Percentiles rank a stretch among this genome's conserved stretches.
These are phyloP conservation scores for Wickerhamomyces sp. DNA, from an alignment of 1,139 yeast species.

Conservation along the genomic window DNA sequence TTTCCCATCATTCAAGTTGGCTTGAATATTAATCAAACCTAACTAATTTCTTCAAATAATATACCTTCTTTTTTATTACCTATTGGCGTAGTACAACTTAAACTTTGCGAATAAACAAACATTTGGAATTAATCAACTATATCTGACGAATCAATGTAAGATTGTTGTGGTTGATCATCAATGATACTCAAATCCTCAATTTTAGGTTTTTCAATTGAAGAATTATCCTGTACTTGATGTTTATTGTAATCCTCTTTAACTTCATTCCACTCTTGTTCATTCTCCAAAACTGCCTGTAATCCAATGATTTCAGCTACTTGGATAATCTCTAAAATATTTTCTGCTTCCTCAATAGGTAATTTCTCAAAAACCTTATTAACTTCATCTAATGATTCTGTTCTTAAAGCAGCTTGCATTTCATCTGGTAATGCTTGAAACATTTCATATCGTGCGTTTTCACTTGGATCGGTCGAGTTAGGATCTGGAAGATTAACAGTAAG, in stretches of 20 bases:
- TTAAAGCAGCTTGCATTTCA: constrained; percentile 72
- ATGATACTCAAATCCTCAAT: constrained; percentile 20
- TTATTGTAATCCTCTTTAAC: constrained; percentile 40
- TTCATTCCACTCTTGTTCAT: constrained; percentile 62
- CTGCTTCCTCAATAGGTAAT: constrained; percentile 79
- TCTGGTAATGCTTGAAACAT: constrained; percentile 54
- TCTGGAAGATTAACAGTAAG: constrained; percentile 71
- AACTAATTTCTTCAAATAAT: too few relatives aligned
- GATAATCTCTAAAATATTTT: constrained; percentile 64
- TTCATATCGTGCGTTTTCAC: constrained; percentile 48
- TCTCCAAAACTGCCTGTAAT: constrained; percentile 70
- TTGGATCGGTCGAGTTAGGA: constrained; percentile 38
- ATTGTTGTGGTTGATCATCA: constrained; percentile 6
- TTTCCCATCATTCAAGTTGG: constrained; percentile 33
- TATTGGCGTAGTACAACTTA: too few relatives aligned
- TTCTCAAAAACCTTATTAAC: constrained; percentile 80
- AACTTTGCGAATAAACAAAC: not conserved
- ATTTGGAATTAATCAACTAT: constrained; percentile 27
- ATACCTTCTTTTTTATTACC: too few relatives aligned
- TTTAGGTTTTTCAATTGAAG: constrained; percentile 7
- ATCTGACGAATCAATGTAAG: constrained; percentile 25
- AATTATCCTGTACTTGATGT: constrained; percentile 8
- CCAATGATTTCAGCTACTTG: constrained; percentile 84
- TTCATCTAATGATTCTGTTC: constrained; percentile 64
- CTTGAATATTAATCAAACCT: constrained; percentile 3